Evolutionary conservation across 768 basidiomycete genomes (phyloP).

Genomic region (Tulasnella sp.): DNA sequence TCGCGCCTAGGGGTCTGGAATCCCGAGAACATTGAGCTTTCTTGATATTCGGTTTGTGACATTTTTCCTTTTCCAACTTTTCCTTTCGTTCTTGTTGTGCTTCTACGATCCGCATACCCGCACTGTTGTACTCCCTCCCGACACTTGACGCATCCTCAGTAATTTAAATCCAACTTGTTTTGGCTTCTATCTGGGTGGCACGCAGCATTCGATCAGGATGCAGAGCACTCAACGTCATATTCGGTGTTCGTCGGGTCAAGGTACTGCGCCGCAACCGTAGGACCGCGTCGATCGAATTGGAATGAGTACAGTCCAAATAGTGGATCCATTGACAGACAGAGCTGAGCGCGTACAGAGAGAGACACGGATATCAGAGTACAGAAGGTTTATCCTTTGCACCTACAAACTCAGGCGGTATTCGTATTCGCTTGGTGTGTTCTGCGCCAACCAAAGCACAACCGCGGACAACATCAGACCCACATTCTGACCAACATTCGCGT

Average conservation of each 20-base stretch:
- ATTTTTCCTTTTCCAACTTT: background rate
- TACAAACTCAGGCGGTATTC: conserved; percentile 85
- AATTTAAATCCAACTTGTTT: conserved; percentile 10
- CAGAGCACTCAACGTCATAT: background rate
- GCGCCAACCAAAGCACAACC: conserved; percentile 87
- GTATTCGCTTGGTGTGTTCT: conserved; percentile 78
- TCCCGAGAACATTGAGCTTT: background rate
- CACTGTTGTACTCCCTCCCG: background rate
- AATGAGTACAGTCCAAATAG: background rate
- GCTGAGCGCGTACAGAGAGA: conserved; percentile 6
- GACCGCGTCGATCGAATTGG: background rate
- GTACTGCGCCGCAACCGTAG: background rate
- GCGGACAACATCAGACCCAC: conserved; percentile 79
- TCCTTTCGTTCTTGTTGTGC: conserved; percentile 6
- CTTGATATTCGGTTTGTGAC: background rate
- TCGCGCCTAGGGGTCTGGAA: background rate
- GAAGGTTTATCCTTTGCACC: background rate
- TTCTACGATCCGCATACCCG: conserved; percentile 2
- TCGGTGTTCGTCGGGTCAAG: background rate
- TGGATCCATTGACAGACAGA: conserved; percentile 9
- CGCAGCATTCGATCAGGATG: background rate
- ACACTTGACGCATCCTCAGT: background rate
- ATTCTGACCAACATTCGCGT: conserved; percentile 94
- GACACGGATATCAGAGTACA: background rate
- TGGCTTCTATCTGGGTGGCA: background rate